phyloP scores from a whole-genome alignment of 2,329 filamentous ascomycete species.

The Penicillium sp. region DNA sequence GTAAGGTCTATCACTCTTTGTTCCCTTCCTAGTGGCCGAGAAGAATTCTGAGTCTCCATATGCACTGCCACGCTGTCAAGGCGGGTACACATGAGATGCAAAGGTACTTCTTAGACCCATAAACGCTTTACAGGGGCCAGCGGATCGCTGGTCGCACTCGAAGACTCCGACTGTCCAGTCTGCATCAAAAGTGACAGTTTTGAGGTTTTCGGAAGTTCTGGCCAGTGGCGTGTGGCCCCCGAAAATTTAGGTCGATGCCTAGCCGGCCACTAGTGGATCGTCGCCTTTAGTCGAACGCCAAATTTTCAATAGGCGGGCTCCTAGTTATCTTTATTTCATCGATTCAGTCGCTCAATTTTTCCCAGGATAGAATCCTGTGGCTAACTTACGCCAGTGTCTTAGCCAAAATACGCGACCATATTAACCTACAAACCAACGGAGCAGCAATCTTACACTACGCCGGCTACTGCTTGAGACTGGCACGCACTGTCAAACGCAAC shows the following conservation, averaged over 20 bases:
- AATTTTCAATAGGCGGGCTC: background rate
- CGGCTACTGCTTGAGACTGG: no score
- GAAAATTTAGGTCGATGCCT: background rate
- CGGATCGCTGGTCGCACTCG: no score
- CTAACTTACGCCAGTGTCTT: no score
- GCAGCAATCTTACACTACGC: background rate
- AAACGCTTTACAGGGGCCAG: no score
- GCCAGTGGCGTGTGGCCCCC: background rate
- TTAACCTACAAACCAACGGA: background rate
- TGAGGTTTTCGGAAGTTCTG: no score
- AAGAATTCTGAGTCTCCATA: background rate
- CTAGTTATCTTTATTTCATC: background rate
- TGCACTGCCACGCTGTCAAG: background rate
- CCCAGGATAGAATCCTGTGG: no score
- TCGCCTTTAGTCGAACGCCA: background rate
- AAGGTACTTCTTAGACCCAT: background rate
- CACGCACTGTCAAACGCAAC: no score
- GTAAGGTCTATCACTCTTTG: background rate
- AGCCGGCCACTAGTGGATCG: background rate
- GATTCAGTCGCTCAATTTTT: background rate
- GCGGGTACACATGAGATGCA: no score
- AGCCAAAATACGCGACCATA: background rate
- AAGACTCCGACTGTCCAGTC: no score
- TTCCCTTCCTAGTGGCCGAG: background rate
- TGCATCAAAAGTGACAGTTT: no score